Base-by-base conservation (phyloP, 2,329 filamentous ascomycete genomes). In the Pyrenochaeta sp. region DNA sequence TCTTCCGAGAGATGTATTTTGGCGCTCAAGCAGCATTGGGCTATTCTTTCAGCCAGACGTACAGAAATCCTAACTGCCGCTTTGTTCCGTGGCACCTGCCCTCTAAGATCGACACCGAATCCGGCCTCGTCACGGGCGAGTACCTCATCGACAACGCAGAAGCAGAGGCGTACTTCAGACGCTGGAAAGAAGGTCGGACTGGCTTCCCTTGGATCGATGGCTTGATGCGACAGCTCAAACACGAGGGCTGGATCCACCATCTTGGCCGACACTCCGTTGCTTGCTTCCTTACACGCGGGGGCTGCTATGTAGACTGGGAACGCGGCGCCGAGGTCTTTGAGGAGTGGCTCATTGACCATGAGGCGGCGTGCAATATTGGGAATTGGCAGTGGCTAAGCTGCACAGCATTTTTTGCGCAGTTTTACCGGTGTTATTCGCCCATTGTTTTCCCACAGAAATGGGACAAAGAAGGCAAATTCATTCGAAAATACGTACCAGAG, bases 1-100 rank as follows among this genome's bases (percentile, higher is more conserved):
- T 92, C 10, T 93, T 93, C 72, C 82, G 90, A 14, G 90, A 93
- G 69, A 93, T 93, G 90, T 93, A 92, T 74, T 92, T 93, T 63
- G 89, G 84, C 12, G 89, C 90, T 0, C 89, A 93, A 69, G 88
- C 89, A 0, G 82, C 84, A 0, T 77, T 92, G 1, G 90, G 90
- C 0, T 79, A 83, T 29, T 65, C 78, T 0, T 92, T 91, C 62
- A 80, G 77, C 1, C 88, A 90, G 64, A 88, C 87, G 0, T 78
- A 83, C 43, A 83, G 84, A 31, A 93, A 93, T 64, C 73, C 81
- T 0, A 77, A 88, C 58, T 88, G 85, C 33, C 83, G 89, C n/a
- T 92, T 92, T 73, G 85, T 93, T 12, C 89, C 89, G 3, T 93
- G 90, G 90, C 89, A 92, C 67, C 76, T 93, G 1, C 89, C 87